A percentile compares a stretch with the other conserved stretches of the same genome.
Evolutionary conservation across 225 moss, liverwort and hornwort genomes (phyloP).

Genomic region (Polytrichum commune): DNA sequence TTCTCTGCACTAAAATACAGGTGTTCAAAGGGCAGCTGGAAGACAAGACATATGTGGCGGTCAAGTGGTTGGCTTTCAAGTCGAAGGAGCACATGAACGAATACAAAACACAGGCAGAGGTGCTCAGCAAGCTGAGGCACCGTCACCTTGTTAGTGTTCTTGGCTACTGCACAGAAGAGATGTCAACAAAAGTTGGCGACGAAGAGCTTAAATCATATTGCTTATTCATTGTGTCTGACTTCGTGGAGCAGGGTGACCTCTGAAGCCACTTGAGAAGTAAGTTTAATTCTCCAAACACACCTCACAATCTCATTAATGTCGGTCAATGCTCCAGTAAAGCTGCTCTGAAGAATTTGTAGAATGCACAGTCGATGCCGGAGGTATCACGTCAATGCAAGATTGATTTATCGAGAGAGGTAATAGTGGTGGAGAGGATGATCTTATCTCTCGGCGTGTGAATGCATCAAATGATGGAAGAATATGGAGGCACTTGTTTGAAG

Average conservation of each 20-base stretch:
- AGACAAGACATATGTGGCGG: slow-evolving; percentile 76
- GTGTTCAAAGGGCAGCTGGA: slow-evolving; percentile 88
- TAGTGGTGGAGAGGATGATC: too few species aligned
- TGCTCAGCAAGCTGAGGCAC: slow-evolving; percentile 81
- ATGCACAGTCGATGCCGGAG: too few species aligned
- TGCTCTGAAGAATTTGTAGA: too few species aligned
- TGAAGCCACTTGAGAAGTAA: slow-evolving; percentile 75
- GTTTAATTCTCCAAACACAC: background rate
- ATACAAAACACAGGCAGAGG: slow-evolving; percentile 71
- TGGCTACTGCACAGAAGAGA: slow-evolving; percentile 76
- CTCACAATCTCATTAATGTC: too few species aligned
- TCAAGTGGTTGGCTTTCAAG: slow-evolving; percentile 86
- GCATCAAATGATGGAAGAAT: too few species aligned
- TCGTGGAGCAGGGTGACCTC: slow-evolving; percentile 70
- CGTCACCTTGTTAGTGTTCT: slow-evolving; percentile 84
- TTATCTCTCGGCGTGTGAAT: too few species aligned
- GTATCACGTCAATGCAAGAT: too few species aligned
- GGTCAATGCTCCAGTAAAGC: too few species aligned
- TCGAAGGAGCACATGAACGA: slow-evolving; percentile 76
- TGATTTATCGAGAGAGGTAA: too few species aligned
- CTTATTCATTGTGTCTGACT: slow-evolving; percentile 85
- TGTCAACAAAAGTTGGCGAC: slow-evolving; percentile 47
- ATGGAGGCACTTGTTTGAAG: too few species aligned
- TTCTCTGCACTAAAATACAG: slow-evolving; percentile 24
- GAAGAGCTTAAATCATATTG: slow-evolving; percentile 58